These are phyloP conservation scores for Suhomyces atakaporum DNA, from an alignment of 1,139 yeast genomes.

Conservation along the genomic window DNA sequence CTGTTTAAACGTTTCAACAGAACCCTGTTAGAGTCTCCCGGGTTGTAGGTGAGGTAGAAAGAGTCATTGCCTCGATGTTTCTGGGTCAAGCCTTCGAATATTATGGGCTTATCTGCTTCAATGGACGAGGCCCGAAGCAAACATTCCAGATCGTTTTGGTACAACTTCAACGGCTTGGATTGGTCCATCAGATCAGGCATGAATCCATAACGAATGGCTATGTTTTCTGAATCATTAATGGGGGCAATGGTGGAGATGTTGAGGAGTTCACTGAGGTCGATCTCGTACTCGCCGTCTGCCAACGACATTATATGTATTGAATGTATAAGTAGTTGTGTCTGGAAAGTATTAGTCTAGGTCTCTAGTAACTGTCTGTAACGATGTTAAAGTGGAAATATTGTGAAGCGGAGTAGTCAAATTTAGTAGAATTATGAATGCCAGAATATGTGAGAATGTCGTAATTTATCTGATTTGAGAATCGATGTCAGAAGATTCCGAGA, in stretches of 20 bases:
- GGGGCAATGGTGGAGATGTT: slow-evolving; percentile 16
- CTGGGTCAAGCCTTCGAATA: slow-evolving; percentile 45
- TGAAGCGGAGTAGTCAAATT: too few species aligned
- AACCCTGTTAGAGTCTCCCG: slow-evolving; percentile 19
- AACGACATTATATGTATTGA: slow-evolving; percentile 32
- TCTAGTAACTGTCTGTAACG: too few species aligned
- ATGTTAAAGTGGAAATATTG: too few species aligned
- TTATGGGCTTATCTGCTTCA: slow-evolving; percentile 27
- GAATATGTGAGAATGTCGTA: too few species aligned
- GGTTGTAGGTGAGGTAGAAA: slow-evolving; percentile 32
- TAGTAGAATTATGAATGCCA: too few species aligned
- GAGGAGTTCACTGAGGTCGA: slow-evolving; percentile 37
- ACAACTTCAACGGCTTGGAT: slow-evolving; percentile 34
- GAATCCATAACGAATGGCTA: slow-evolving; percentile 46
- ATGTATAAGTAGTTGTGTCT: too few species aligned
- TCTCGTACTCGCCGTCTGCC: slow-evolving; percentile 50
- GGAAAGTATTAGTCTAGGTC: too few species aligned
- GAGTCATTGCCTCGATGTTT: slow-evolving; percentile 31
- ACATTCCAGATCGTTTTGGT: slow-evolving; percentile 38
- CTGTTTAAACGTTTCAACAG: slow-evolving; percentile 29
- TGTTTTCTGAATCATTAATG: slow-evolving; percentile 21
- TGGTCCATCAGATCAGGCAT: slow-evolving; percentile 49
- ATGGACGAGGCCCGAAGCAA: slow-evolving; percentile 33
- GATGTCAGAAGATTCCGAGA: too few species aligned
- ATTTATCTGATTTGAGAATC: too few species aligned